Conservation (phyloP, 306 rosid species). For the Albizia julibrissin region DNA sequence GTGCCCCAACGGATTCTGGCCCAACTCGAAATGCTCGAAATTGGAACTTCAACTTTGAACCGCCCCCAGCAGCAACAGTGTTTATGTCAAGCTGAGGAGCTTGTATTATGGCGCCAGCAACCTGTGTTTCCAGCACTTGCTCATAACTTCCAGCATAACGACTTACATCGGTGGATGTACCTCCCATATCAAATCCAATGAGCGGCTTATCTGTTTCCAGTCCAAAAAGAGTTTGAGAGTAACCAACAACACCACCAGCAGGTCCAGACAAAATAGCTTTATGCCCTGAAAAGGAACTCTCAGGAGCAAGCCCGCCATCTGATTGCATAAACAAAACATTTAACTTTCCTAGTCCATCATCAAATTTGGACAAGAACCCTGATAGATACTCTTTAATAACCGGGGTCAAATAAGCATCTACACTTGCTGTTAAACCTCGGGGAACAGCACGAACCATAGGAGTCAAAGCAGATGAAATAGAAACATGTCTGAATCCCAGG, state of each 20-base stretch:
- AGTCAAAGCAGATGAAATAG: slow-evolving; percentile 87
- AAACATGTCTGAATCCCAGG: slow-evolving; percentile 87
- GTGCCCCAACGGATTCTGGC: slow-evolving; percentile 98
- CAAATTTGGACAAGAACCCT: slow-evolving; percentile 87
- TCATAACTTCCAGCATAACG: slow-evolving; percentile 91
- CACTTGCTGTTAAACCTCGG: slow-evolving; percentile 93
- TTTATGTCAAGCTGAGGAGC: slow-evolving; percentile 97
- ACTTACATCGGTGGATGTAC: slow-evolving; percentile 97
- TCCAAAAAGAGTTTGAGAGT: slow-evolving; percentile 84
- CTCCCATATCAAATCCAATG: slow-evolving; percentile 98
- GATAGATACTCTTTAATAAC: slow-evolving; percentile 90
- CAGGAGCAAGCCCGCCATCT: slow-evolving; percentile 98
- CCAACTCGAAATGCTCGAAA: slow-evolving; percentile 88
- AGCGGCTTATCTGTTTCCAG: slow-evolving; percentile 86
- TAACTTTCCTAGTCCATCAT: slow-evolving; percentile 67
- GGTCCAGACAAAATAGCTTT: slow-evolving; percentile 97
- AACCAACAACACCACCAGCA: slow-evolving; percentile 98
- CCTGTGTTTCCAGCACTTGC: slow-evolving; percentile 91
- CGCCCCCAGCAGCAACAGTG: slow-evolving; percentile 99
- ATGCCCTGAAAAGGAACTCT: slow-evolving; percentile 88
- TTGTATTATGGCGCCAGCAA: slow-evolving; percentile 90
- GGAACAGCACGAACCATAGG: slow-evolving; percentile 99
- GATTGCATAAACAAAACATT: slow-evolving; percentile 98
- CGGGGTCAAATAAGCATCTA: slow-evolving; percentile 97
- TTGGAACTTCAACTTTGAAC: slow-evolving; percentile 86